These are phyloP conservation scores for Pisolithus marmoratus DNA, from an alignment of 768 basidiomycete species.

Conservation along the genomic window DNA sequence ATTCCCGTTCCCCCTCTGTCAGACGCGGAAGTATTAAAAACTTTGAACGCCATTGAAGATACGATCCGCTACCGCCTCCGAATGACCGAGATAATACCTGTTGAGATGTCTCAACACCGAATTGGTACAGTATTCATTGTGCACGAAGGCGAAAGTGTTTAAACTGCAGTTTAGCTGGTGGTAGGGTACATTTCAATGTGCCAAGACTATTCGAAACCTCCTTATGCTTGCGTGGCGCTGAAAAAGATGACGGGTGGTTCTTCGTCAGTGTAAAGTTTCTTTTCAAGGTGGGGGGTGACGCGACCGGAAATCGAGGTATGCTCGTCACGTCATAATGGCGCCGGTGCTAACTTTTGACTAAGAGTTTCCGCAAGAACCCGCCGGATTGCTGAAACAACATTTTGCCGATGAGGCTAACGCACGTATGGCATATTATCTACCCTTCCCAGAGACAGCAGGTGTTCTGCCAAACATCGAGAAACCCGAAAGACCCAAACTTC, in stretches of 20 bases:
- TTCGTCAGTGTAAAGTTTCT: conserved; percentile 74
- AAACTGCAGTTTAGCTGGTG: conserved; percentile 48
- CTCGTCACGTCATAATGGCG: neutral
- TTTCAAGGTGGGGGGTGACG: conserved; percentile 67
- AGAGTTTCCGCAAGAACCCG: conserved; percentile 74
- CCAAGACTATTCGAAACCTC: conserved; percentile 70
- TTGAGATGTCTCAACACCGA: conserved; percentile 69
- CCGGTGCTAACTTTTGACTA: neutral
- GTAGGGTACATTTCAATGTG: conserved; percentile 73
- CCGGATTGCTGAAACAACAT: conserved; percentile 55
- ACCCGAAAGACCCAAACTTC: conserved; percentile 44
- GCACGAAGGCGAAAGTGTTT: conserved; percentile 5
- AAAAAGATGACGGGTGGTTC: conserved; percentile 77
- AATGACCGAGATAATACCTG: conserved; percentile 72
- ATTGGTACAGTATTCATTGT: conserved; percentile 43
- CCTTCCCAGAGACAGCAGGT: conserved; percentile 36
- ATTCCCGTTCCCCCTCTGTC: conserved; percentile 62
- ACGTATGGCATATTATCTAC: conserved; percentile 60
- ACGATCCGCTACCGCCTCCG: conserved; percentile 75
- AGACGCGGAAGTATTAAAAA: conserved; percentile 59
- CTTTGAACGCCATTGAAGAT: conserved; percentile 67
- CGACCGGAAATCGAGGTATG: conserved; percentile 65
- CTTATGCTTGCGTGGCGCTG: conserved; percentile 66
- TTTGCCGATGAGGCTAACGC: conserved; percentile 71
- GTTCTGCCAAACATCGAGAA: conserved; percentile 37